phyloP scores from a whole-genome alignment of 2,329 filamentous ascomycete species.

The Conoideocrella luteorostrata region DNA sequence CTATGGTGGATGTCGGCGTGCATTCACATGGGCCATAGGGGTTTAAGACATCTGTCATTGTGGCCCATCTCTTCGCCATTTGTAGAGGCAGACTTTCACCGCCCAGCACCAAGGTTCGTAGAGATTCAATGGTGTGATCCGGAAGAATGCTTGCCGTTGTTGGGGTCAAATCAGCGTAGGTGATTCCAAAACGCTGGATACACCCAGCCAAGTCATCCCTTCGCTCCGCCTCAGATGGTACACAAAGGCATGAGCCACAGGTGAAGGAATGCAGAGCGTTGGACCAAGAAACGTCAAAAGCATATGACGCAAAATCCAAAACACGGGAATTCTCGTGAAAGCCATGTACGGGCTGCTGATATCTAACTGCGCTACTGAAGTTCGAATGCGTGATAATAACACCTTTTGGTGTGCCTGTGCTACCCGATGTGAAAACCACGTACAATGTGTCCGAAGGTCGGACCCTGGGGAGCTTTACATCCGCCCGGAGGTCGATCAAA shows the following conservation, averaged over 20 bases:
- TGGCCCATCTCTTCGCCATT: conserved; percentile 5
- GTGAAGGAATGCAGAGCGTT: conserved; percentile 15
- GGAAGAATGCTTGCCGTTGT: too few species aligned
- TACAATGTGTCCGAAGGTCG: conserved; percentile 10
- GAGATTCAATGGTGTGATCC: too few species aligned
- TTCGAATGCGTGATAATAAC: conserved; percentile 28
- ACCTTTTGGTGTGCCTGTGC: conserved; percentile 40
- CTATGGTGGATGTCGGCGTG: conserved; percentile 3
- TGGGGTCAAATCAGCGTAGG: conserved; percentile 2
- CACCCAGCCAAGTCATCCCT: conserved; percentile 3
- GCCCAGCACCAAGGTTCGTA: conserved; percentile 14
- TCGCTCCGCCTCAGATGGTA: conserved; percentile 12
- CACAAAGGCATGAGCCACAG: conserved; percentile 15
- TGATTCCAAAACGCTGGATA: conserved; percentile 3
- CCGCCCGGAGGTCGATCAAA: neutral
- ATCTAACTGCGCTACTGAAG: conserved; percentile 9
- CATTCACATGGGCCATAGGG: conserved; percentile 18
- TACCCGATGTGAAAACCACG: conserved; percentile 48
- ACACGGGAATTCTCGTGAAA: conserved; percentile 13
- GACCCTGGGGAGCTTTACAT: conserved; percentile 6
- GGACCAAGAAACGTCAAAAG: conserved; percentile 15
- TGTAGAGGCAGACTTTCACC: conserved; percentile 12
- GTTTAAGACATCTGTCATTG: conserved; percentile 14
- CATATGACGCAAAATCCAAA: conserved; percentile 18
- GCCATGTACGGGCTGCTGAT: conserved; percentile 10